Conservation (phyloP, 148 eudicot species). For the Camellia japonica region DNA sequence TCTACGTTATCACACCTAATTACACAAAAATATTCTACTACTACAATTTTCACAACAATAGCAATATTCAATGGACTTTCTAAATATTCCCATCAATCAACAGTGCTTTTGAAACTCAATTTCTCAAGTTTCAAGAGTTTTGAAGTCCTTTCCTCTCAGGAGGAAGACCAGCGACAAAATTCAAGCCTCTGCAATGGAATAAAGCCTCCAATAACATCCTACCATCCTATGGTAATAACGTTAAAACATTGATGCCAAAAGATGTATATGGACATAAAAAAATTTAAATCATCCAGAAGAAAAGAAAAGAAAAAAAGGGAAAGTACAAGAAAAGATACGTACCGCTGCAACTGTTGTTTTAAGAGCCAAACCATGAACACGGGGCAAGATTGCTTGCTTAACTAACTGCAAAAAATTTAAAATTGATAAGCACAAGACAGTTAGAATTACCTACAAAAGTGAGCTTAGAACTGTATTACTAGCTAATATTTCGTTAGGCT, state of each 20-base stretch:
- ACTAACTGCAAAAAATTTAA: constrained; percentile 55
- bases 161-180: neutral
- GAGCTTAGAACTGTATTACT: neutral
- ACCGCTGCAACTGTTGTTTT: constrained; percentile 98
- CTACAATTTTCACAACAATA: no score
- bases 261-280: neutral
- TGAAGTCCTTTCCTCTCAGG: neutral
- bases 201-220: neutral
- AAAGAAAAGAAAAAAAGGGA: neutral
- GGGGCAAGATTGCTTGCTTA: constrained; percentile 77
- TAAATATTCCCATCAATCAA: neutral
- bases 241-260: no score
- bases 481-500: neutral
- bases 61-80: no score
- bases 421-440: constrained; percentile 8
- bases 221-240: neutral
- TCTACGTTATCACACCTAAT: no score
- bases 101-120: neutral
- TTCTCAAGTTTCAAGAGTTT: neutral
- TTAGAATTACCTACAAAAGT: neutral
- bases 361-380: constrained; percentile 92
- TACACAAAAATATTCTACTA: neutral
- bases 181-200: constrained; percentile 6
- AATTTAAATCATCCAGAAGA: neutral
- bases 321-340: constrained; percentile 29